phyloP scores from a whole-genome alignment of 805 yeast genomes.

The Candida ortonii region DNA sequence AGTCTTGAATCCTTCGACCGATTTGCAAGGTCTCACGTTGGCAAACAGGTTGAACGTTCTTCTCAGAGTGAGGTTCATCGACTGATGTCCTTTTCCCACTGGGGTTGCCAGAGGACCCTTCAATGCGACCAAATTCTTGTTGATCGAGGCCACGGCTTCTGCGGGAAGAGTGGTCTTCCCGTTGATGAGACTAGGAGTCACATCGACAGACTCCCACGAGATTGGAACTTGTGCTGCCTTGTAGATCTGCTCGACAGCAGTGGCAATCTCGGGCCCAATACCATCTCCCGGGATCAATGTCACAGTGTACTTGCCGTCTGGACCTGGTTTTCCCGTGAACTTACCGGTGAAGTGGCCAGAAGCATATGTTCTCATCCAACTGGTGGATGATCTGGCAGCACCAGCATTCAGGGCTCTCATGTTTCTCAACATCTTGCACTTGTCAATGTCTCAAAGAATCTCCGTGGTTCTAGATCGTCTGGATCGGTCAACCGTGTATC shows the following conservation, averaged over 20 bases:
- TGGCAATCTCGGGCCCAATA: conserved; percentile 93
- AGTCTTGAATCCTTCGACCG: conserved; percentile 89
- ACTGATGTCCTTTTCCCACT: conserved; percentile 97
- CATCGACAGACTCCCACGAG: conserved; percentile 96
- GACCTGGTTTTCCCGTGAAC: conserved; percentile 60
- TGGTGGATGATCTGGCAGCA: conserved; percentile 14
- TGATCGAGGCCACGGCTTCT: conserved; percentile 87
- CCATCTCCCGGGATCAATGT: conserved; percentile 99
- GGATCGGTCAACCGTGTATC: too few relatives aligned
- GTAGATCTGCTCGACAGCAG: conserved; percentile 90
- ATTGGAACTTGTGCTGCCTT: conserved; percentile 93
- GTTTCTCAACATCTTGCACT: conserved; percentile 8
- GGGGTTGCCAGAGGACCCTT: conserved; percentile 99
- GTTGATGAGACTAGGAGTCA: conserved; percentile 85
- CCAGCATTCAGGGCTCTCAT: conserved; percentile 1
- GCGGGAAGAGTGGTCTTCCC: conserved; percentile 93
- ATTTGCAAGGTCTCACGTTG: conserved; percentile 95
- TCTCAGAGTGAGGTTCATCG: conserved; percentile 95
- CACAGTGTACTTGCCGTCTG: conserved; percentile 86
- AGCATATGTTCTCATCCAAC: conserved; percentile 30
- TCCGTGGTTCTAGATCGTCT: too few relatives aligned
- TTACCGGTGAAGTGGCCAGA: conserved; percentile 55
- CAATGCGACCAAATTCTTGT: conserved; percentile 89
- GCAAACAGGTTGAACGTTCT: conserved; percentile 96
- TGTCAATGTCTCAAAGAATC: too few relatives aligned